A percentile compares a stretch with the other conserved stretches of the same genome.
Evolutionary conservation across 108 stramenopile genomes (phyloP).

Genomic region (Nitzschia palea): DNA sequence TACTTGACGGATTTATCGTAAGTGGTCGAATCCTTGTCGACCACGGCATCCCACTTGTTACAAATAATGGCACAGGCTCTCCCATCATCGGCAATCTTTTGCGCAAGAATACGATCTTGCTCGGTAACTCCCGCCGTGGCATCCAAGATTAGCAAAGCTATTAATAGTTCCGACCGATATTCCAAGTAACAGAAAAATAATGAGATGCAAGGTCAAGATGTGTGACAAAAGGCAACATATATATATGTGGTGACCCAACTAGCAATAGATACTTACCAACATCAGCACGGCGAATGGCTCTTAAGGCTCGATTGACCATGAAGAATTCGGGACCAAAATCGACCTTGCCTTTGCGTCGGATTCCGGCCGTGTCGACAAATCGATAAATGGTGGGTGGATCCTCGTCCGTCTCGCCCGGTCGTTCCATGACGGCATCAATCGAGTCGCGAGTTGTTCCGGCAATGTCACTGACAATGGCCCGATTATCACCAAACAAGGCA

Average conservation of each 20-base stretch:
- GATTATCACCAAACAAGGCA: slow-evolving; percentile 81
- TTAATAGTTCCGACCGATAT: no score
- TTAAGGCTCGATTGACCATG: slow-evolving; percentile 97
- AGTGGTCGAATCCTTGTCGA: slow-evolving; percentile 89
- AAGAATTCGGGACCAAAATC: slow-evolving; percentile 95
- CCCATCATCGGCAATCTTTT: slow-evolving; percentile 93
- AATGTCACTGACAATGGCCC: slow-evolving; percentile 93
- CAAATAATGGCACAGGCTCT: slow-evolving; percentile 94
- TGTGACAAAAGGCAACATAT: no score
- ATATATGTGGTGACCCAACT: no score
- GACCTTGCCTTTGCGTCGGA: slow-evolving; percentile 94
- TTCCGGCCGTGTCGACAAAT: slow-evolving; percentile 98
- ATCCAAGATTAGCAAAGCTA: slow-evolving; percentile 91
- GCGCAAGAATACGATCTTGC: slow-evolving; percentile 93
- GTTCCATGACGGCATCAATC: slow-evolving; percentile 94
- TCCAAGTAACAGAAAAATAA: no score
- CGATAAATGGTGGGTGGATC: slow-evolving; percentile 79
- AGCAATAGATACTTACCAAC: slow-evolving; percentile 50
- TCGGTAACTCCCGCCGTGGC: slow-evolving; percentile 95
- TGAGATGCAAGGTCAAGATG: no score
- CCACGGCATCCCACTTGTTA: slow-evolving; percentile 98
- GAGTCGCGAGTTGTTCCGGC: slow-evolving; percentile 98
- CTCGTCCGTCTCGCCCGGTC: slow-evolving; percentile 53
- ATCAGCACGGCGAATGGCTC: slow-evolving; percentile 94
- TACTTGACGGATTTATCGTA: slow-evolving; percentile 86